Evolutionary conservation across 441 rosid species (phyloP).

Genomic region (Erysimum cheiri): DNA sequence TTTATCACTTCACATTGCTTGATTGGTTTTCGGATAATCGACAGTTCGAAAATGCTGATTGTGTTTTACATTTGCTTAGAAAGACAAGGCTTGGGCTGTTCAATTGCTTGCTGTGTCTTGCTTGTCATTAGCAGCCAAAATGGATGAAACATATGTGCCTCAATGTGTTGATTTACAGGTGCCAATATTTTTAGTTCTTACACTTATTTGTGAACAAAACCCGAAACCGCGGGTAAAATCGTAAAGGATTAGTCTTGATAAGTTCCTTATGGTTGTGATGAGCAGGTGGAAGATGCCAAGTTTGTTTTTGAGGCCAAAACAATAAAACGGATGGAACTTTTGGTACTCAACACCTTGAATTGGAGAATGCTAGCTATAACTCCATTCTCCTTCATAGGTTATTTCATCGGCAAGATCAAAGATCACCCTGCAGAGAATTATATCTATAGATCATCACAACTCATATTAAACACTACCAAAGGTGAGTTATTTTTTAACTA

Average conservation of each 20-base stretch:
- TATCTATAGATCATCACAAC: slow-evolving; percentile 49
- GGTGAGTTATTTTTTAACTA: slow-evolving; percentile 42
- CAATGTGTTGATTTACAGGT: slow-evolving; percentile 60
- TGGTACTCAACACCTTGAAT: slow-evolving; percentile 55
- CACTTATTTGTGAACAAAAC: neutral
- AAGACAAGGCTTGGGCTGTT: too few relatives aligned
- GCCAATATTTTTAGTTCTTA: neutral
- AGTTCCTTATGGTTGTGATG: slow-evolving; percentile 1
- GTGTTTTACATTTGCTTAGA: too few relatives aligned
- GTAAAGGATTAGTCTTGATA: neutral
- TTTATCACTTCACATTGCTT: too few relatives aligned
- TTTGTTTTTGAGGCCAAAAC: slow-evolving; percentile 63
- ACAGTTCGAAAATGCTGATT: too few relatives aligned
- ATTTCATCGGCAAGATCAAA: slow-evolving; percentile 48
- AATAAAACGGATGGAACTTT: slow-evolving; percentile 64
- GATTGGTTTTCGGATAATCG: too few relatives aligned
- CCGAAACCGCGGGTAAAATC: neutral
- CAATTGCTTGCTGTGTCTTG: slow-evolving; percentile 26
- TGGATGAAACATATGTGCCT: slow-evolving; percentile 62
- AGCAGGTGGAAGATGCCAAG: slow-evolving; percentile 56
- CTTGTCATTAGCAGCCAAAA: slow-evolving; percentile 60
- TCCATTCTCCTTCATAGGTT: slow-evolving; percentile 62
- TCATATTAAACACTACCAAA: slow-evolving; percentile 53
- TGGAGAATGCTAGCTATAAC: slow-evolving; percentile 63
- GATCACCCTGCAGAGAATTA: slow-evolving; percentile 38